Conservation (phyloP, 2,329 filamentous ascomycete species). For the Ophiostoma ulmi region DNA sequence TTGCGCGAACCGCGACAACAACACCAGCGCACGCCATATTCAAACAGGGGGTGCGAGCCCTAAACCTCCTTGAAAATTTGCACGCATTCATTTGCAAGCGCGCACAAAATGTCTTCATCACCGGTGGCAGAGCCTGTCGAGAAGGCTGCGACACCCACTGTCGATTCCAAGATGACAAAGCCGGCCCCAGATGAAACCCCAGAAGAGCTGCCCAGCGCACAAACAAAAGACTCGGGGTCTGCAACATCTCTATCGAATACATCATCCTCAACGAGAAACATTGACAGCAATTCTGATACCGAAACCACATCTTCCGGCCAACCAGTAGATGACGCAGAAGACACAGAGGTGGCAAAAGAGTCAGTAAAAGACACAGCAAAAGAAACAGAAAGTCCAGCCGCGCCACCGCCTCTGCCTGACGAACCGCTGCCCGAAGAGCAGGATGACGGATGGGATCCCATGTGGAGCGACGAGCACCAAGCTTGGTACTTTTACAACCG, state of each 20-base stretch:
- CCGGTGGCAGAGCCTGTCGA: neutral
- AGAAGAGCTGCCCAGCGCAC: neutral
- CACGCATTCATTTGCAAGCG: too few relatives aligned
- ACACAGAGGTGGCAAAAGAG: neutral
- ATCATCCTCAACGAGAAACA: neutral
- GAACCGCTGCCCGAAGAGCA: slow-evolving; percentile 36
- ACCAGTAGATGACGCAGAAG: neutral
- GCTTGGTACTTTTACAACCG: slow-evolving; percentile 82
- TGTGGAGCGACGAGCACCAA: slow-evolving; percentile 64
- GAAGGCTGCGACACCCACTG: neutral
- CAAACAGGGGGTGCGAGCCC: neutral
- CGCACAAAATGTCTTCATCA: neutral
- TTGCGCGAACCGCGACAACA: slow-evolving; percentile 1
- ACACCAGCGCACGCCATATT: neutral
- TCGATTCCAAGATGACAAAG: neutral
- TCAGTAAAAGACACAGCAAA: neutral
- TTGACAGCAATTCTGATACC: neutral
- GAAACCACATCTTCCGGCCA: neutral
- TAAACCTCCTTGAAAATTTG: neutral
- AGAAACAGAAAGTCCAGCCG: neutral
- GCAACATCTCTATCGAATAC: neutral
- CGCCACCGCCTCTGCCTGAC: slow-evolving; percentile 38
- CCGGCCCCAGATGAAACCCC: neutral
- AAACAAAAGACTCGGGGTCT: neutral
- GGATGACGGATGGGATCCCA: slow-evolving; percentile 69